These are phyloP conservation scores for Talaromyces ruber DNA, from an alignment of 495 filamentous ascomycete species.

Conservation along the genomic window DNA sequence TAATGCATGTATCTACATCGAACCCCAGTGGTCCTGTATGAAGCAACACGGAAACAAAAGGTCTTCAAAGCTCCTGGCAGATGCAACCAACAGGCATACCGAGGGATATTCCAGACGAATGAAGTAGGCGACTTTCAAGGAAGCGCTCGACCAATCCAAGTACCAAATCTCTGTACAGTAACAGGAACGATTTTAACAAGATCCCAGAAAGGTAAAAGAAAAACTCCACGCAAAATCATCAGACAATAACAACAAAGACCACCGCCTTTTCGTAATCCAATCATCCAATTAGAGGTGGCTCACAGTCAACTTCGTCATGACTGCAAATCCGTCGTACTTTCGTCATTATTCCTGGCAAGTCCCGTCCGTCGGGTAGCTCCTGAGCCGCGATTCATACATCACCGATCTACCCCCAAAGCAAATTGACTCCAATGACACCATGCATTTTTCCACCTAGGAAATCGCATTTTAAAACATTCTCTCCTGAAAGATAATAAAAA, in stretches of 20 bases:
- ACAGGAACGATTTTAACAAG: not conserved
- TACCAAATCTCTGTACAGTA: conserved; percentile 6
- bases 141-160: not conserved
- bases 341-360: not conserved
- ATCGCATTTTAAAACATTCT: not conserved
- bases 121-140: not conserved
- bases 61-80: conserved; percentile 24
- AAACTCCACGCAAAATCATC: conserved; percentile 3
- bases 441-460: not conserved
- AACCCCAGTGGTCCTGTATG: conserved; percentile 2
- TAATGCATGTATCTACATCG: conserved; percentile 9
- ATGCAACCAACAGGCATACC: conserved; percentile 14
- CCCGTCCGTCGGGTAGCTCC: not conserved
- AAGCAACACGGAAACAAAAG: conserved; percentile 2
- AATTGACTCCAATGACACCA: conserved; percentile 4
- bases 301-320: conserved; percentile 4
- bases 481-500: not conserved
- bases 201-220: not conserved
- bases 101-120: not conserved
- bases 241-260: conserved; percentile 3
- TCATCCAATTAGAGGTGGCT: not conserved
- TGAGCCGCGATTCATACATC: not conserved
- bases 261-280: conserved; percentile 4
- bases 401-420: not conserved
- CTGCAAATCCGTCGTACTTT: not conserved